Evolutionary conservation across 163 green algal genomes (phyloP), one percentile per base, ranked within the genome.

Genomic region (Volvox carteri): DNA sequence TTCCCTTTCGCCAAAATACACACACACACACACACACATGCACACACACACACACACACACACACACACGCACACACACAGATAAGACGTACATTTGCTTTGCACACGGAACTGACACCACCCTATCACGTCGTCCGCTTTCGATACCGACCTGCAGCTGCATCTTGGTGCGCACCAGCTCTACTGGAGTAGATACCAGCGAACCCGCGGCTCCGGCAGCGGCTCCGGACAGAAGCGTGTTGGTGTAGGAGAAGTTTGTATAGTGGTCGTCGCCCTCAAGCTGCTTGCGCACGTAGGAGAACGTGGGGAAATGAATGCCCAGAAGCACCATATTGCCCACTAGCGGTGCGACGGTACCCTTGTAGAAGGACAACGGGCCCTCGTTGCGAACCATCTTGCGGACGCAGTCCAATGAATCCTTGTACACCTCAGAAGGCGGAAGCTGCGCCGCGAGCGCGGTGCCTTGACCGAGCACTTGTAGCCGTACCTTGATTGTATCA

Each of bases 91-190:
- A n/a, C n/a, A n/a, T n/a, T n/a, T n/a, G n/a, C n/a, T n/a, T n/a
- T n/a, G n/a, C n/a, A n/a, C n/a, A n/a, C n/a, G n/a, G n/a, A n/a
- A n/a, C n/a, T n/a, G n/a, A n/a, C n/a, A n/a, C n/a, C n/a, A n/a
- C n/a, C n/a, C n/a, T n/a, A n/a, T n/a, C n/a, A n/a, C n/a, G n/a
- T n/a, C n/a, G n/a, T n/a, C n/a, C n/a, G n/a, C n/a, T n/a, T n/a
- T n/a, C n/a, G n/a, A n/a, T n/a, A n/a, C n/a, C n/a, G n/a, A 88
- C 83, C 91, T 94, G 91, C 91, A 94, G 90, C 86, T 92, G 86
- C 91, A 94, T 94, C 83, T 94, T 94, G 81, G 91, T 94, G 18
- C 91, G 87, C 16, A 94, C 84, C 44, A 93, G 89, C 91, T 94
- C 91, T 0, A 89, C 86, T 28, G 91, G 91, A 19, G 80, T 85